Evolutionary conservation across 2,329 filamentous ascomycete species (phyloP).

Genomic region (Macrophomina phaseolina): DNA sequence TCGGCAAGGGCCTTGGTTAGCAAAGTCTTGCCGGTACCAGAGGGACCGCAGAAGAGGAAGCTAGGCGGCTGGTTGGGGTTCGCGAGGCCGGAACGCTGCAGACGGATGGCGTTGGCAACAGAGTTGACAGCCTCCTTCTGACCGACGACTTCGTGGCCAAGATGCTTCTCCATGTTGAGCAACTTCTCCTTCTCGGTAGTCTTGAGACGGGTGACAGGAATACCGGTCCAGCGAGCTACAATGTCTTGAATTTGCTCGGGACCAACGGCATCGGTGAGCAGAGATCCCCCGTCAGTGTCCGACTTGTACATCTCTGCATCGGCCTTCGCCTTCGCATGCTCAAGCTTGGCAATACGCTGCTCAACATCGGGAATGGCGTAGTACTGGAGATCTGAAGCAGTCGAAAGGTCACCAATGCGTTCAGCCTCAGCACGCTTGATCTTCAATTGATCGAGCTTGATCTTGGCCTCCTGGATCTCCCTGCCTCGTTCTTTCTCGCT

Average conservation of each 20-base stretch:
- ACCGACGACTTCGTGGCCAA: constrained; percentile 85
- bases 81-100: constrained; percentile 90
- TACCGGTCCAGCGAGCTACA: constrained; percentile 96
- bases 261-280: constrained; percentile 92
- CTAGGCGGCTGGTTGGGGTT: constrained; percentile 97
- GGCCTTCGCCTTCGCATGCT: constrained; percentile 77
- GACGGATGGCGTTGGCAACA: constrained; percentile 92
- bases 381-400: constrained; percentile 93
- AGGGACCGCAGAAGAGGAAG: constrained; percentile 98
- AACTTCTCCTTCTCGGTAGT: constrained; percentile 98
- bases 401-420: constrained; percentile 80
- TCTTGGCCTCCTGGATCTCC: constrained; percentile 90
- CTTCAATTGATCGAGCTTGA: constrained; percentile 90
- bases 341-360: constrained; percentile 77
- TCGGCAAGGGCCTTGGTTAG: constrained; percentile 96
- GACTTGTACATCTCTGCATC: constrained; percentile 70
- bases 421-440: constrained; percentile 94
- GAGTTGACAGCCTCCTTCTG: constrained; percentile 92
- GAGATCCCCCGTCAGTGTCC: constrained; percentile 60
- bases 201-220: constrained; percentile 90
- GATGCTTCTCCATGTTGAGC: constrained; percentile 91
- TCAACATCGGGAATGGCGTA: constrained; percentile 96
- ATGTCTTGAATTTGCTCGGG: constrained; percentile 99
- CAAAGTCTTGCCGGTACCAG: constrained; percentile 96
- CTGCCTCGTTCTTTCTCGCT: constrained; percentile 89